These are phyloP conservation scores for Sutorius australiensis DNA, from an alignment of 768 basidiomycete species.

Conservation along the genomic window DNA sequence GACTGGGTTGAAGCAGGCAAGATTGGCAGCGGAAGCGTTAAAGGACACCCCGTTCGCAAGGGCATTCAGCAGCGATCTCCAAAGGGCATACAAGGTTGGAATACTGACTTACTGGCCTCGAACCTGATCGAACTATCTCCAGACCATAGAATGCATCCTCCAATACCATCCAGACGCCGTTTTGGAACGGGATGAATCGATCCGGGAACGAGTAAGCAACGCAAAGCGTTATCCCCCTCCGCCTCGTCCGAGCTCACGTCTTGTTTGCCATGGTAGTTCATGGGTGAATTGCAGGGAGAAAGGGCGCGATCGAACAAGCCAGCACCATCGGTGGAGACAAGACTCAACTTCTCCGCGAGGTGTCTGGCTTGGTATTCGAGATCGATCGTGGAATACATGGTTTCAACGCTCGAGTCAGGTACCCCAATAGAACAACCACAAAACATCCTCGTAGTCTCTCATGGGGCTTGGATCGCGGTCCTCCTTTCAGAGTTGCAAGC, in stretches of 20 bases:
- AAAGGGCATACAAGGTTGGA: conserved; percentile 60
- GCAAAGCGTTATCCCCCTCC: background rate
- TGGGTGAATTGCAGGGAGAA: conserved; percentile 61
- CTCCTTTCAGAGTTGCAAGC: conserved; percentile 49
- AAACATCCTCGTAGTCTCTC: conserved; percentile 57
- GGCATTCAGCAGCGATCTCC: conserved; percentile 71
- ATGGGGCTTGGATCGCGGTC: conserved; percentile 59
- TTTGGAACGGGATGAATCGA: conserved; percentile 41
- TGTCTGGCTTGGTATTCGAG: conserved; percentile 59
- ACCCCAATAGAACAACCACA: conserved; percentile 29
- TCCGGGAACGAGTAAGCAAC: conserved; percentile 62
- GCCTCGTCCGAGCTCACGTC: background rate
- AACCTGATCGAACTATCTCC: background rate
- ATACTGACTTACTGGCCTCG: background rate
- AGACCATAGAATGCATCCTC: conserved; percentile 70
- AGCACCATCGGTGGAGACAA: conserved; percentile 25
- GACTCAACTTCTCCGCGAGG: conserved; percentile 44
- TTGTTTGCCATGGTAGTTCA: conserved; percentile 36
- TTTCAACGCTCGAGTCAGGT: conserved; percentile 13
- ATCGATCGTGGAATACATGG: conserved; percentile 36
- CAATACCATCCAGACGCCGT: conserved; percentile 45
- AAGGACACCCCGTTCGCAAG: conserved; percentile 50
- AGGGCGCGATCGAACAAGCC: conserved; percentile 9
- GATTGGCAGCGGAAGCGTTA: conserved; percentile 50
- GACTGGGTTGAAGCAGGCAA: conserved; percentile 57